phyloP scores from a whole-genome alignment of 495 filamentous ascomycete species.

The Aspergillus incahuasiensis region DNA sequence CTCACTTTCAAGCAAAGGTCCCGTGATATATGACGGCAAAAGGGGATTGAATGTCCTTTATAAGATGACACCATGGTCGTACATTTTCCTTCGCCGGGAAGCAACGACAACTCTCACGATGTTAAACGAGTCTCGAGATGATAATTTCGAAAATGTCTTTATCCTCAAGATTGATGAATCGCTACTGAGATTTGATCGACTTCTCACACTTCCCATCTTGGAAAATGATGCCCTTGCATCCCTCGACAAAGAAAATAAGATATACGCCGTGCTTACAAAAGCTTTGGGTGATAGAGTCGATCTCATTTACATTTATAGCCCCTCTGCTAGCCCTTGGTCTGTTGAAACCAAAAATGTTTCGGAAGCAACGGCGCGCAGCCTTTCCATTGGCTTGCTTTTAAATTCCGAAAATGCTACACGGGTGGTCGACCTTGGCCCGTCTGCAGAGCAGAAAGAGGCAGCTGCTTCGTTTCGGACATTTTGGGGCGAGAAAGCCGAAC shows the following conservation, averaged over 20 bases:
- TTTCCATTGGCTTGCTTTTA: conserved; percentile 66
- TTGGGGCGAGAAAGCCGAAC: conserved; percentile 52
- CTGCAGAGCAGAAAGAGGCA: conserved; percentile 64
- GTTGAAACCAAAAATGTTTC: conserved; percentile 22
- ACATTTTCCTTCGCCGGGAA: conserved; percentile 63
- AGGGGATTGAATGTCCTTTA: conserved; percentile 77
- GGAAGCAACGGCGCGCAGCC: conserved; percentile 21
- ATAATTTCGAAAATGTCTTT: conserved; percentile 81
- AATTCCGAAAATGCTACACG: conserved; percentile 66
- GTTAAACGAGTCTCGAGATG: conserved; percentile 65
- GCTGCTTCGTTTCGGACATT: conserved; percentile 44
- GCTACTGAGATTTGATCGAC: conserved; percentile 68
- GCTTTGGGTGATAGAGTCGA: conserved; percentile 73
- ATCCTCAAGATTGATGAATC: conserved; percentile 65
- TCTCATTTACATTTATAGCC: conserved; percentile 53
- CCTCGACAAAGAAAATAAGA: conserved; percentile 26
- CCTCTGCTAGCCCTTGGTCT: conserved; percentile 34
- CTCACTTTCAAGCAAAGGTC: conserved; percentile 29
- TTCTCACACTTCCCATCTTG: conserved; percentile 30
- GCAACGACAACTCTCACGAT: conserved; percentile 64
- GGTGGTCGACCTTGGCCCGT: conserved; percentile 78
- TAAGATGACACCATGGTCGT: conserved; percentile 89
- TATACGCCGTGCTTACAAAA: conserved; percentile 59
- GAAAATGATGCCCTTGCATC: conserved; percentile 28
- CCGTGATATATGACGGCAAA: conserved; percentile 58